A percentile compares a stretch with the other conserved stretches of the same genome.
These are phyloP conservation scores for Xylaria palmicola DNA, from an alignment of 495 filamentous ascomycete genomes.

Conservation along the genomic window DNA sequence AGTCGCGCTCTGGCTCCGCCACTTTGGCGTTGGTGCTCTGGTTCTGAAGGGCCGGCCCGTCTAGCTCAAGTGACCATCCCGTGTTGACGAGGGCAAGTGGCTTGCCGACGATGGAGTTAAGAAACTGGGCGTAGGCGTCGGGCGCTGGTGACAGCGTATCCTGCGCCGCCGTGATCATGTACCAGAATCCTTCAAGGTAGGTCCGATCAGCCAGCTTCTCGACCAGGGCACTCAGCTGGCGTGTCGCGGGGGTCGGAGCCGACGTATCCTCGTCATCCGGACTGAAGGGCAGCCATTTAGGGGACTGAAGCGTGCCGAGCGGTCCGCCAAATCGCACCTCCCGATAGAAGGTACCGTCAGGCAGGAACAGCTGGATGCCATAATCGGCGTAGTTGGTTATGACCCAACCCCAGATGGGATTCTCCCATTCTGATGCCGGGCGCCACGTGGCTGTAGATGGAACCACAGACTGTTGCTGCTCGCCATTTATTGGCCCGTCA, in stretches of 20 bases:
- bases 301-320: slow-evolving; percentile 2
- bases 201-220: slow-evolving; percentile 18
- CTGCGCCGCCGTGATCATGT: slow-evolving; percentile 36
- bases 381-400: slow-evolving; percentile 51
- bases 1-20: neutral
- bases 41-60: slow-evolving; percentile 10
- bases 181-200: slow-evolving; percentile 39
- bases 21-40: slow-evolving; percentile 9
- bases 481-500: neutral
- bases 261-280: neutral
- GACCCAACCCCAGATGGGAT: slow-evolving; percentile 57
- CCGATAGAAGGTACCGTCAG: slow-evolving; percentile 51
- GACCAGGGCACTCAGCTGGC: slow-evolving; percentile 40
- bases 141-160: slow-evolving; percentile 28
- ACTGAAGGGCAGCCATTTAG: slow-evolving; percentile 40
- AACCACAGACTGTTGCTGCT: neutral
- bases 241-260: slow-evolving; percentile 5
- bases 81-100: slow-evolving; percentile 50
- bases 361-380: slow-evolving; percentile 49
- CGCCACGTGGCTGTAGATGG: slow-evolving; percentile 21
- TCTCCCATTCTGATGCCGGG: slow-evolving; percentile 40
- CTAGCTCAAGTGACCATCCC: slow-evolving; percentile 49
- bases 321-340: slow-evolving; percentile 44
- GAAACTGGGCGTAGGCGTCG: slow-evolving; percentile 35
- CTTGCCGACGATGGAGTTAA: slow-evolving; percentile 41